Percentiles rank a stretch among this genome's conserved stretches.
These are phyloP conservation scores for Flaveria ramosissima DNA, from an alignment of 129 eudicot species.

Conservation along the genomic window DNA sequence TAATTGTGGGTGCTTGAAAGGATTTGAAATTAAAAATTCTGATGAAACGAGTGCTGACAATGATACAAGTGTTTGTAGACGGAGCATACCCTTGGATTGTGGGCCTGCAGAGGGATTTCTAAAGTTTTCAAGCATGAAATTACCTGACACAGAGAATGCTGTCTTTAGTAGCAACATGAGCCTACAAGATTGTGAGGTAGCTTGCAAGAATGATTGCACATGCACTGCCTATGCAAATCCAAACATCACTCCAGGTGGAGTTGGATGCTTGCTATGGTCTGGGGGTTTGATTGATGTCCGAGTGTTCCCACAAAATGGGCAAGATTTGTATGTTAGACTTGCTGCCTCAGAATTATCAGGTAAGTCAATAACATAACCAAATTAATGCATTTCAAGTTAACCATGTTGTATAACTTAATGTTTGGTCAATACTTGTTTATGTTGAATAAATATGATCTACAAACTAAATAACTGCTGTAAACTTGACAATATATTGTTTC, in stretches of 20 bases:
- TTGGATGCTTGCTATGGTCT: conserved; percentile 54
- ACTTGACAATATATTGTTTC: conserved; percentile 12
- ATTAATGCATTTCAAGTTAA: not conserved
- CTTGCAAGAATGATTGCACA: conserved; percentile 31
- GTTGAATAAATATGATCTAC: not conserved
- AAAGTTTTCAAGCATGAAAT: conserved; percentile 27
- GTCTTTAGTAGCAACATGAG: conserved; percentile 3
- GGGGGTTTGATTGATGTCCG: conserved; percentile 22
- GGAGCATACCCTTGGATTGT: conserved; percentile 28
- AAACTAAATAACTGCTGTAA: not conserved
- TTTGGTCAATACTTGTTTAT: not conserved
- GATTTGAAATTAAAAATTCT: conserved; percentile 22
- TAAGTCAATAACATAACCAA: not conserved
- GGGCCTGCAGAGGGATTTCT: conserved; percentile 36
- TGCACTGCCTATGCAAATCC: conserved; percentile 41
- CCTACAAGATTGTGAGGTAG: conserved; percentile 26
- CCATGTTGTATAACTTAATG: not conserved
- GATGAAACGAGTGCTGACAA: conserved; percentile 20
- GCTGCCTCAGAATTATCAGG: conserved; percentile 29
- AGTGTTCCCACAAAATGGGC: conserved; percentile 34
- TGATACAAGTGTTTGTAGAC: conserved; percentile 27
- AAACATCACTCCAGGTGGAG: conserved; percentile 32
- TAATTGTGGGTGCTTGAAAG: conserved; percentile 36
- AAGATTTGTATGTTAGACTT: conserved; percentile 34
- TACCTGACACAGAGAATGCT: conserved; percentile 34